Conservation (phyloP, 2,329 filamentous ascomycete genomes). For the Cladosporium austrohemisphaericum region DNA sequence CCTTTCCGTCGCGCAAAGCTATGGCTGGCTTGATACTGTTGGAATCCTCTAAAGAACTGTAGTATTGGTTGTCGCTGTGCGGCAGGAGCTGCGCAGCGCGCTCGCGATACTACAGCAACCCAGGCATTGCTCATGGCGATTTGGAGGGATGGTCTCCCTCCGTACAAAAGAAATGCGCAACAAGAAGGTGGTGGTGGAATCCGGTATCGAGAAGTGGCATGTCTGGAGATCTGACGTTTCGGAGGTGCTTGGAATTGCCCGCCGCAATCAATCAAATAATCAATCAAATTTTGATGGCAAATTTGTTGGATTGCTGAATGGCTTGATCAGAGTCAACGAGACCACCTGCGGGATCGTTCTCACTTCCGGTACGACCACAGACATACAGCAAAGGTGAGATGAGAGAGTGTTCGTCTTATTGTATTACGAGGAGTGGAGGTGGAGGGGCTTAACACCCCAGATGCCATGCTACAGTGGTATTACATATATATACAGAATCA, state of each 20-base stretch:
- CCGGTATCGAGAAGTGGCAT: too few relatives aligned
- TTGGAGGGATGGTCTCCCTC: background rate
- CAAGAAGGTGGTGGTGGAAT: too few relatives aligned
- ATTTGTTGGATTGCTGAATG: too few relatives aligned
- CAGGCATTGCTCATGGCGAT: constrained; percentile 33
- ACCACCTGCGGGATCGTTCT: too few relatives aligned
- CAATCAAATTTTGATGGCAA: background rate
- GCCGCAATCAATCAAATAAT: background rate
- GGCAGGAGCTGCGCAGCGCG: constrained; percentile 22
- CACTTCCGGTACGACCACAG: too few relatives aligned
- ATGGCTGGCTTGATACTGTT: constrained; percentile 19
- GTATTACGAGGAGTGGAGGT: too few relatives aligned
- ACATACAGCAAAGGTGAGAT: too few relatives aligned
- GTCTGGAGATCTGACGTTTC: background rate
- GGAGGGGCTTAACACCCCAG: too few relatives aligned
- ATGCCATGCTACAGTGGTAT: constrained; percentile 7
- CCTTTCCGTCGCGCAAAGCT: constrained; percentile 6
- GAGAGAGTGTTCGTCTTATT: too few relatives aligned
- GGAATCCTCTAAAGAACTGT: constrained; percentile 30
- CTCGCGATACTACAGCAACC: constrained; percentile 28
- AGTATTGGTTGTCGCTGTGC: constrained; percentile 24
- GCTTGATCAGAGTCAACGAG: too few relatives aligned
- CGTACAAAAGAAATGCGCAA: background rate
- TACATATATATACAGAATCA: constrained; percentile 12
- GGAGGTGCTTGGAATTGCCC: background rate